Conservation (phyloP, 345 rosid genomes). For the Viola odorata region DNA sequence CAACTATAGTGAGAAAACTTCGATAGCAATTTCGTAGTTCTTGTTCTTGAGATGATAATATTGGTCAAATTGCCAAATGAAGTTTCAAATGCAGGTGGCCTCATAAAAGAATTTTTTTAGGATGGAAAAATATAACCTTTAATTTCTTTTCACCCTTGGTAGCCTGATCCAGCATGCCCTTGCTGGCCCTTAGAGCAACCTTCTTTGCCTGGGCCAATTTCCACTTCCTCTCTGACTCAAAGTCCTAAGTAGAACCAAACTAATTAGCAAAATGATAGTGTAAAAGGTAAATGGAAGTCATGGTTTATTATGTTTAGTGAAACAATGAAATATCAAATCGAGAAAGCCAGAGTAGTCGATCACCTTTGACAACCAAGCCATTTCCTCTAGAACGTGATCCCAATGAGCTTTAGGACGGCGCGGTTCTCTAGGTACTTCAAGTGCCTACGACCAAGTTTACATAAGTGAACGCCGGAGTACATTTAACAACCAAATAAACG, state of each 20-base stretch:
- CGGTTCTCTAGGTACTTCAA: constrained; percentile 93
- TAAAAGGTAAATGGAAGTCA: too few species aligned
- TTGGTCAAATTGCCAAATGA: background rate
- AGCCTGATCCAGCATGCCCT: constrained; percentile 92
- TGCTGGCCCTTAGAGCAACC: constrained; percentile 94
- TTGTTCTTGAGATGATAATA: background rate
- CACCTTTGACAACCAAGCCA: constrained; percentile 98
- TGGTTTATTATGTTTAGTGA: background rate
- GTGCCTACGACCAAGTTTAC: constrained; percentile 42
- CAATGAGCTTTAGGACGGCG: constrained; percentile 92
- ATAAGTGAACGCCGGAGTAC: background rate
- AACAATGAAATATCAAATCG: background rate
- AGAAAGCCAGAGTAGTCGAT: constrained; percentile 12
- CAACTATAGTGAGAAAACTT: background rate
- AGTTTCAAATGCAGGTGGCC: background rate
- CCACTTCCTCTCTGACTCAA: constrained; percentile 99
- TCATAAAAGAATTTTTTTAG: background rate
- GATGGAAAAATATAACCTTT: constrained; percentile 52
- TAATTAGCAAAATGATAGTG: constrained; percentile 17
- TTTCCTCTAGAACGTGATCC: constrained; percentile 99
- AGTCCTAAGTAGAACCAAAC: constrained; percentile 57
- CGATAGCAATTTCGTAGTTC: too few species aligned
- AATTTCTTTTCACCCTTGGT: constrained; percentile 89
- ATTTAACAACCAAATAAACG: constrained; percentile 14
- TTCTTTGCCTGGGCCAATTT: constrained; percentile 90